A percentile compares a stretch with the other conserved stretches of the same genome.
These are phyloP conservation scores for Puya raimondii DNA, from an alignment of 176 grass and related monocot genomes.

Conservation along the genomic window DNA sequence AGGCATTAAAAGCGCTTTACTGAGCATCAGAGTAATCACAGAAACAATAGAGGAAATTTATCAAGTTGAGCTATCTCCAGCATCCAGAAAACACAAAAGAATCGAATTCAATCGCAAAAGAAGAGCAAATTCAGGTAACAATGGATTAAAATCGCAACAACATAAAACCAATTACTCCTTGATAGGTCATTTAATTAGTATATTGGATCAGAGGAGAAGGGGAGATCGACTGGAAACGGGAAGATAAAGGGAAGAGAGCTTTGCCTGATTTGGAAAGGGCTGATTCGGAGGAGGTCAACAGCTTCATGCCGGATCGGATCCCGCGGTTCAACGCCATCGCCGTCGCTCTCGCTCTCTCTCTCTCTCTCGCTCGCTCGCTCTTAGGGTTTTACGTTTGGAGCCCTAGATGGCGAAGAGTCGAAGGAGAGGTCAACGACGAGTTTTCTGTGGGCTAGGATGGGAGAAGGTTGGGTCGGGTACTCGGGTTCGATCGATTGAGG, in stretches of 20 bases:
- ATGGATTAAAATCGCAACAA: not conserved
- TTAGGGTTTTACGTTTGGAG: not conserved
- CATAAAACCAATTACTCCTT: slow-evolving; percentile 2
- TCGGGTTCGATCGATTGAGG: too few species aligned
- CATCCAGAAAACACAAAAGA: not conserved
- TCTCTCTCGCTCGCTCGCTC: not conserved
- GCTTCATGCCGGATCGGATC: slow-evolving; percentile 46
- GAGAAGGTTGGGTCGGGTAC: too few species aligned
- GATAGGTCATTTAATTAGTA: not conserved
- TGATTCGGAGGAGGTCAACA: slow-evolving; percentile 33
- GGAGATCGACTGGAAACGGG: not conserved
- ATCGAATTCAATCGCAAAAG: not conserved
- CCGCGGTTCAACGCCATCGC: slow-evolving; percentile 58
- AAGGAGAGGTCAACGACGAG: too few species aligned
- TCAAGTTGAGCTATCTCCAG: too few species aligned
- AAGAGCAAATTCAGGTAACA: not conserved
- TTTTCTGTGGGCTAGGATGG: too few species aligned
- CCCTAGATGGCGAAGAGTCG: not conserved
- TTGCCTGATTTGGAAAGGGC: slow-evolving; percentile 59
- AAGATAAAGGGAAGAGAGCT: not conserved
- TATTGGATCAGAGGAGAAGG: not conserved
- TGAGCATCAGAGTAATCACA: too few species aligned
- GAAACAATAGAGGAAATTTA: too few species aligned
- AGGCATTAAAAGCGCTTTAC: too few species aligned
- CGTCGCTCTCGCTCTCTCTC: slow-evolving; percentile 8